Evolutionary conservation across 495 filamentous ascomycete species (phyloP).

Genomic region (Trichoderma erinaceum): DNA sequence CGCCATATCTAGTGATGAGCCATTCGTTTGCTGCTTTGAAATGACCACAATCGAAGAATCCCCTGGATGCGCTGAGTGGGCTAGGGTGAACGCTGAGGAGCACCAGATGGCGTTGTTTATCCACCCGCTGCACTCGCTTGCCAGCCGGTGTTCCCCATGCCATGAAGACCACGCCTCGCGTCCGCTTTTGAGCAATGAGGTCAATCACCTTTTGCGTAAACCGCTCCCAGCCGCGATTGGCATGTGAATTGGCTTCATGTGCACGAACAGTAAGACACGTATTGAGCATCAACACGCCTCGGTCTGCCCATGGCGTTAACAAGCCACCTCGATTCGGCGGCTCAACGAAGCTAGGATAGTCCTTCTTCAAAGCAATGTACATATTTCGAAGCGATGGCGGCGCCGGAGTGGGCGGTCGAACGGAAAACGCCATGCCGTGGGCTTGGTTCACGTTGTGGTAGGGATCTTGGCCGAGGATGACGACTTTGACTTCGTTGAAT

Average conservation of each 20-base stretch:
- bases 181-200: slow-evolving; percentile 66
- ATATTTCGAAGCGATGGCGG: slow-evolving; percentile 89
- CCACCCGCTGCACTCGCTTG: slow-evolving; percentile 64
- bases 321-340: slow-evolving; percentile 74
- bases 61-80: slow-evolving; percentile 70
- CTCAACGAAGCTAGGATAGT: slow-evolving; percentile 72
- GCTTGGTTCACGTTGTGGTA: slow-evolving; percentile 96
- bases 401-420: slow-evolving; percentile 78
- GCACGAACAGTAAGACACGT: slow-evolving; percentile 87
- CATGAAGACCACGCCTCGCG: slow-evolving; percentile 81
- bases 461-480: slow-evolving; percentile 92
- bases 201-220: slow-evolving; percentile 91
- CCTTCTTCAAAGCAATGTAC: slow-evolving; percentile 75
- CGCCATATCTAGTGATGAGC: slow-evolving; percentile 70
- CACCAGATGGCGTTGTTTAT: slow-evolving; percentile 65
- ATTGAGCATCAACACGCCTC: slow-evolving; percentile 86
- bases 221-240: slow-evolving; percentile 79
- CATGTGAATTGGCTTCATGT: slow-evolving; percentile 77
- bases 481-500: slow-evolving; percentile 74
- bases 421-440: slow-evolving; percentile 91
- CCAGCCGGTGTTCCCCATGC: slow-evolving; percentile 85
- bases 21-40: slow-evolving; percentile 88
- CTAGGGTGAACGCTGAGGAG: slow-evolving; percentile 85
- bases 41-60: slow-evolving; percentile 83
- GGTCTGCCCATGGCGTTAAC: slow-evolving; percentile 86